These are phyloP conservation scores for Ganoderma lingzhi DNA, from an alignment of 1,284 basidiomycete species.

Conservation along the genomic window DNA sequence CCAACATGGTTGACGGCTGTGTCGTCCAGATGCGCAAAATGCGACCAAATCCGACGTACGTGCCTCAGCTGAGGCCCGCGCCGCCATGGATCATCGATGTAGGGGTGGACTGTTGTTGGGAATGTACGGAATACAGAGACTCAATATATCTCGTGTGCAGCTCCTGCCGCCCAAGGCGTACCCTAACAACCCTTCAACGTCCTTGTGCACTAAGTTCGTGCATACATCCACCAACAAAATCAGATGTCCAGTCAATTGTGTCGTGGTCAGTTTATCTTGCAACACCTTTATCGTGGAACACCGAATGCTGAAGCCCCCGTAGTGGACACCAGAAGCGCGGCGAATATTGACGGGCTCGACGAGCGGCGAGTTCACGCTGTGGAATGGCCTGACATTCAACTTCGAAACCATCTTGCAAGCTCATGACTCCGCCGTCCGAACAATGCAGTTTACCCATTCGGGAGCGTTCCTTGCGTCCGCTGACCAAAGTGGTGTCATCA, in stretches of 20 bases:
- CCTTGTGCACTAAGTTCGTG: slow-evolving; percentile 94
- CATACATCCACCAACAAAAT: slow-evolving; percentile 99
- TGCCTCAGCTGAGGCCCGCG: slow-evolving; percentile 81
- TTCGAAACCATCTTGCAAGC: slow-evolving; percentile 99
- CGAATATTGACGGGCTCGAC: slow-evolving; percentile 95
- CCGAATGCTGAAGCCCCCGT: slow-evolving; percentile 7
- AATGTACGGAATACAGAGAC: slow-evolving; percentile 31
- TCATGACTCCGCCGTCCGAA: slow-evolving; percentile 93
- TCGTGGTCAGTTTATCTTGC: slow-evolving; percentile 67
- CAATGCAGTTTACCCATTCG: slow-evolving; percentile 90
- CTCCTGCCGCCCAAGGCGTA: slow-evolving; percentile 93
- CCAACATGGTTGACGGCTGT: neutral
- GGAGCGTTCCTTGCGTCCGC: slow-evolving; percentile 92
- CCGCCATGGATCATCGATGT: slow-evolving; percentile 88
- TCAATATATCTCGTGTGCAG: slow-evolving; percentile 54
- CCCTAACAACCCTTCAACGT: slow-evolving; percentile 87
- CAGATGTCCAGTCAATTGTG: slow-evolving; percentile 95
- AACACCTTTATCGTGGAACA: neutral
- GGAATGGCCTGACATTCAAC: slow-evolving; percentile 99
- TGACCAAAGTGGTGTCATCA: slow-evolving; percentile 94
- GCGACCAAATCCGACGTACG: slow-evolving; percentile 75
- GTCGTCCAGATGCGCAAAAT: slow-evolving; percentile 70
- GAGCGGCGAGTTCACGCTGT: slow-evolving; percentile 97
- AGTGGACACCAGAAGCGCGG: slow-evolving; percentile 98
- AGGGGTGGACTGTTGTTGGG: slow-evolving; percentile 44